Evolutionary conservation across 108 stramenopile species (phyloP), one percentile per base, ranked within the genome.

Genomic region (Cyclostephanos tholiformis): DNA sequence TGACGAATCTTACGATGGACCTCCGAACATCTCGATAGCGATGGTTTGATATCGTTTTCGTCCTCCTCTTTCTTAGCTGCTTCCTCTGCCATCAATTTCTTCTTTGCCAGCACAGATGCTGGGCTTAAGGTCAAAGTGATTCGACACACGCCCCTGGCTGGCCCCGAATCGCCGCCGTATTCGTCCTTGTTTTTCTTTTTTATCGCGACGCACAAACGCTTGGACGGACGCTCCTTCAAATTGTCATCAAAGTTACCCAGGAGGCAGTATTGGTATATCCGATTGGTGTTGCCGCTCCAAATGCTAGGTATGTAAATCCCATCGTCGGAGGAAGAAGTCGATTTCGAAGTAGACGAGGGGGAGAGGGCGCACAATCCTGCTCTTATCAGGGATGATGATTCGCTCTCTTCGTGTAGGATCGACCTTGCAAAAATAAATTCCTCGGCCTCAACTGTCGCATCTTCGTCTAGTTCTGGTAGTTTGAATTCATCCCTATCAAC

Each of bases 201-300:
- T 44, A 80, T 73, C 11, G 79, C 79, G 27, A 80, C 79, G 51
- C 79, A 80, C 9, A 80, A 43, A 30, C 72, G 79, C 22, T 73
- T 80, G 12, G 78, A 79, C 55, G 38, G 39, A 44, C 36, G 30
- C 46, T 79, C 71, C 36, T 69, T 67, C 29, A 72, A 72, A 30
- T 73, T 58, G 61, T 80, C 72, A 35, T 80, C 72, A 69, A 80
- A 55, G 27, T 72, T 80, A 23, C 67, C 72, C 36, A 80, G 46
- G 29, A 80, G 67, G 36, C 71, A 80, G 63, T 73, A 80, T 25
- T 69, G 67, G 53, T 80, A 80, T 9, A 63, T 63, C 14, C 79
- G 79, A 35, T 80, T 58, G 20, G 79, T 80, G 46, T 80, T 80
- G 44, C 79, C 79, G 50, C 79, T 80, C 79, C 79, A 73, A 14